Evolutionary conservation across 352 stramenopile species (phyloP), one percentile per base, ranked within the genome.

Genomic region (Phytophthora gonapodyides): DNA sequence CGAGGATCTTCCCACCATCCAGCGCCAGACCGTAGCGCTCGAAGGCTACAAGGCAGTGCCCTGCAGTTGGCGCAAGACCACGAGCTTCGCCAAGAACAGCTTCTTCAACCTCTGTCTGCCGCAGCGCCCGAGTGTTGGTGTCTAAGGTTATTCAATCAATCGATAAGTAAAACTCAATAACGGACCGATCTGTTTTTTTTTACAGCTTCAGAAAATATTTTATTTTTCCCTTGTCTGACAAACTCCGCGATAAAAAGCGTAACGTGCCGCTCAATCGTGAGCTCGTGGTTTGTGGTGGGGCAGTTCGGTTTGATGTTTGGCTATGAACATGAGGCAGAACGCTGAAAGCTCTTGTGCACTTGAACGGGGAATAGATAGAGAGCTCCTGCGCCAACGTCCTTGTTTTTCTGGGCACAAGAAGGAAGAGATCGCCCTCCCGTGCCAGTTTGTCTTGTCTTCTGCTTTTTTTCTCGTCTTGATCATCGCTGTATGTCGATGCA

Each of bases 41-140:
- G 81, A 94, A 72, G 80, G 80, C 0, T 94, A 91, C 81, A 92
- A 92, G 57, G 84, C 75, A 13, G 58, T 91, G 1, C 68, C 82
- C 0, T 89, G 81, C 41, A 76, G 78, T 54, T 94, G 82, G 84
- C 76, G 84, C 16, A 82, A 83, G 48, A 76, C 80, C 0, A 75
- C 49, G 13, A 77, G 60, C 4, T 90, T 92, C 59, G 64, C 77
- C 34, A 80, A 80, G 58, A 81, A 71, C 35, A 74, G 71, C 49
- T 91, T 94, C 46, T 94, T 91, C 66, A 94, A 91, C 57, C 37
- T 92, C 2, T 94, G 82, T 41, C 66, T 92, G 38, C 84, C 84
- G 15, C 84, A 94, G 56, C 76, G 82, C 35, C 82, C 82, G 3
- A 64, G 41, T 33, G 56, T 63, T 7, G 59, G 51, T 16, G 33